phyloP scores from a whole-genome alignment of 2,329 filamentous ascomycete genomes.

The Polychaeton citri region DNA sequence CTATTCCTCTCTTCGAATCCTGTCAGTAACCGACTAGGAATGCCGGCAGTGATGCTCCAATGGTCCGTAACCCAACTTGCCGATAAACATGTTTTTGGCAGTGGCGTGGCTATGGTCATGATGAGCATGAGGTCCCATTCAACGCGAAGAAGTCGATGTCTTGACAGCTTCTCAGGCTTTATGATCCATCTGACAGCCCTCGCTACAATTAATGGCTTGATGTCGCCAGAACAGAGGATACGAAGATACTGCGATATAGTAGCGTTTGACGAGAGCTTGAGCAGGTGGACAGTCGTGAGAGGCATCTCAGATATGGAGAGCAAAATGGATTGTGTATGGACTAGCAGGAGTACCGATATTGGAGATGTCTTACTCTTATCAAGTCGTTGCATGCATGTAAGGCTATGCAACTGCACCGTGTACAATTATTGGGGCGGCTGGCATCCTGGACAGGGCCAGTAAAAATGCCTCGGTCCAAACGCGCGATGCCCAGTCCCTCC shows the following conservation, averaged over 20 bases:
- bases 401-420: too few species aligned
- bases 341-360: too few species aligned
- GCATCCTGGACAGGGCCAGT: too few species aligned
- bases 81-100: conserved; percentile 11
- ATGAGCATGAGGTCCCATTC: conserved; percentile 39
- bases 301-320: conserved; percentile 38
- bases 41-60: conserved; percentile 25
- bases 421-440: too few species aligned
- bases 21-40: conserved; percentile 29
- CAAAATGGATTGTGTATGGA: conserved; percentile 13
- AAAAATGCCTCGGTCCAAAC: too few species aligned
- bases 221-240: conserved; percentile 20
- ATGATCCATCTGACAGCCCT: conserved; percentile 38
- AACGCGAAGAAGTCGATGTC: conserved; percentile 26
- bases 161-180: conserved; percentile 30
- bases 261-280: conserved; percentile 25
- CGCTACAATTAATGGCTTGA: conserved; percentile 30
- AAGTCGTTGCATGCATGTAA: too few species aligned
- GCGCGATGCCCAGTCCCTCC: too few species aligned
- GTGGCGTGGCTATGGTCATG: conserved; percentile 16
- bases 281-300: conserved; percentile 34
- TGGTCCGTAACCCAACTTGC: conserved; percentile 14
- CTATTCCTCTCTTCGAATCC: conserved; percentile 25
- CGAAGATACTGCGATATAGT: conserved; percentile 27
- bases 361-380: too few species aligned